Base-by-base conservation (phyloP, 345 rosid genomes). In the Murraya paniculata region DNA sequence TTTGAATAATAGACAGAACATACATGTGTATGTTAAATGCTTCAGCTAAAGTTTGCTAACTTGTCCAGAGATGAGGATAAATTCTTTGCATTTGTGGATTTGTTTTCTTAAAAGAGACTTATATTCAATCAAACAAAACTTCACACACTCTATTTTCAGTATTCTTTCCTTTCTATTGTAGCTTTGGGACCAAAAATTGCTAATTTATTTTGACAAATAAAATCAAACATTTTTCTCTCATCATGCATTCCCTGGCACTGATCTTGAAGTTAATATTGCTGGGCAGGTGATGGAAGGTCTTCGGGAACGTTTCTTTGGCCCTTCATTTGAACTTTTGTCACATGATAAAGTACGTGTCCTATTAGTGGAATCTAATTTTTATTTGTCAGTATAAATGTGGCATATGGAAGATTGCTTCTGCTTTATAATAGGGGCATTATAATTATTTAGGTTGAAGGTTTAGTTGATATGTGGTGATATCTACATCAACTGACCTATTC, bases 261-360 rank as follows among this genome's bases (percentile, higher is more conserved):
- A 66, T 69, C 28, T 25, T 57, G 56, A 11, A 64, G 64, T 71
- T 50, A 62, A 35, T 71, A 38, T 58, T 74, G 21, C 30, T 80
- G 50, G 25, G 9, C 85, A 96, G 95, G 89, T 88, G 80, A 82
- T 93, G 56, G 93, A 89, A 82, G 90, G 88, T 90, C 93, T 96
- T 66, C 89, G 94, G 53, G 97, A 96, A 83, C 97, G 97, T 80
- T 93, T 88, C 71, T 96, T 96, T 72, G 99, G 99, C 73, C 98
- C 97, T 81, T 73, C 87, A 7, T 92, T 87, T 84, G 97, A 96
- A 82, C 92, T 96, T 41, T 82, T 72, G 83, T 89, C 97, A 1
- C 97, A 93, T 87, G 97, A 96, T 21, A 93, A 89, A 85, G 99
- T 91, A 80, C 82, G 83, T 67, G 57, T 33, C 58, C 24, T 18